Evolutionary conservation across 495 filamentous ascomycete species (phyloP).

Genomic region (Hypoxylon subgilvum): DNA sequence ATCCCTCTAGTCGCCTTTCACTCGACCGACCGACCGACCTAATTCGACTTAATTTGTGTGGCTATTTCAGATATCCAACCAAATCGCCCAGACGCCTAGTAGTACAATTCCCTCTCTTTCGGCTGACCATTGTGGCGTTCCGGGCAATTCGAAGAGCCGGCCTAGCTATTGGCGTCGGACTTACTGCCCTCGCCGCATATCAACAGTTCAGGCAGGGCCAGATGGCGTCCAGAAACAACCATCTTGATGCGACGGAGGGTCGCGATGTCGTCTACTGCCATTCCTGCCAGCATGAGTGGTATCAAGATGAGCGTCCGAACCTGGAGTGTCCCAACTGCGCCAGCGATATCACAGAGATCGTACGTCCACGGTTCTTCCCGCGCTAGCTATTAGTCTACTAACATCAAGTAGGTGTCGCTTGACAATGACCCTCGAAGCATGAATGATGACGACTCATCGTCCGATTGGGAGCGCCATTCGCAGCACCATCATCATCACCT

Average conservation of each 20-base stretch:
- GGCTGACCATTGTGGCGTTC: slow-evolving; percentile 51
- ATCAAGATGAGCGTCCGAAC: slow-evolving; percentile 63
- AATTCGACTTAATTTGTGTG: not conserved
- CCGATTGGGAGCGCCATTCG: slow-evolving; percentile 42
- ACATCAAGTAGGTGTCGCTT: slow-evolving; percentile 42
- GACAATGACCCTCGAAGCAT: slow-evolving; percentile 49
- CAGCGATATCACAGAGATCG: slow-evolving; percentile 85
- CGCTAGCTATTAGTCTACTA: not conserved
- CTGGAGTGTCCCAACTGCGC: slow-evolving; percentile 78
- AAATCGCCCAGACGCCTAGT: not conserved
- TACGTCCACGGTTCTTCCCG: slow-evolving; percentile 46
- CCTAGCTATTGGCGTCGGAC: slow-evolving; percentile 57
- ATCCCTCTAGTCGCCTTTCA: not conserved
- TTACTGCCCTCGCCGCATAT: slow-evolving; percentile 55
- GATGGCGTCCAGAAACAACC: slow-evolving; percentile 46
- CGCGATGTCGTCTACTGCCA: slow-evolving; percentile 84
- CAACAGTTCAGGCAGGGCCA: slow-evolving; percentile 45
- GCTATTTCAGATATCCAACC: not conserved
- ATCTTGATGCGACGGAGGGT: slow-evolving; percentile 51
- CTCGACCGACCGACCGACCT: slow-evolving; percentile 4
- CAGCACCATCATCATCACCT: no score
- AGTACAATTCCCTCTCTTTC: not conserved
- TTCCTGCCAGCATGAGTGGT: slow-evolving; percentile 79
- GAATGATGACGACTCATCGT: slow-evolving; percentile 46
- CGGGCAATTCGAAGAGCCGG: slow-evolving; percentile 54